Percentiles rank a stretch among this genome's conserved stretches.
Conservation (phyloP, 2,329 filamentous ascomycete species). For the Cadophora luteo-olivacea region DNA sequence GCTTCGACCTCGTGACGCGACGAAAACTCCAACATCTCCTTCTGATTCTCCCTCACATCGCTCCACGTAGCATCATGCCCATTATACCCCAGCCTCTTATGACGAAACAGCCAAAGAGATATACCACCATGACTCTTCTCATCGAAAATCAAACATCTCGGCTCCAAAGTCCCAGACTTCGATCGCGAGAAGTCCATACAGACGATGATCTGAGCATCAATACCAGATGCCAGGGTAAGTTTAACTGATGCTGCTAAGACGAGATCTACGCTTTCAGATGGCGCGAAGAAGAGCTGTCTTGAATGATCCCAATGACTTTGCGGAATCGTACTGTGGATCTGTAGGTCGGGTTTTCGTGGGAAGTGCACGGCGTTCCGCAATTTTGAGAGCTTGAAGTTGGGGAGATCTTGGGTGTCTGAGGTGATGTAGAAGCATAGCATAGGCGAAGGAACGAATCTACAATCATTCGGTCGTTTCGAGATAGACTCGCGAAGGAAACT, state of each 20-base stretch:
- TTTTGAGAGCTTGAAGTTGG: not conserved
- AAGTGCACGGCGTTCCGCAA: not conserved
- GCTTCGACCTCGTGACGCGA: not conserved
- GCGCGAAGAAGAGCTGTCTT: conserved; percentile 8
- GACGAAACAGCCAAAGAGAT: conserved; percentile 10
- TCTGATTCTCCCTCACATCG: not conserved
- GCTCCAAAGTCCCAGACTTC: not conserved
- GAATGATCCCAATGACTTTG: conserved; percentile 20
- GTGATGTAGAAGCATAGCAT: conserved; percentile 3
- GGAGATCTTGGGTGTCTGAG: not conserved
- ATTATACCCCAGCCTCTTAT: conserved; percentile 3
- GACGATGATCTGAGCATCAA: not conserved
- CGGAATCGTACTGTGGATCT: conserved; percentile 8
- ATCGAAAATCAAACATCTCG: conserved; percentile 3
- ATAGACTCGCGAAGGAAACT: conserved; percentile 16
- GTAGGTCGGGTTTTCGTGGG: not conserved
- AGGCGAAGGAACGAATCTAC: no score
- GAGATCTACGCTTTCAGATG: not conserved
- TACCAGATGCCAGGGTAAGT: not conserved
- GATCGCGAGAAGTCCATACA: not conserved
- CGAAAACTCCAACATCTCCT: not conserved
- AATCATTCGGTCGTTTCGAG: not conserved
- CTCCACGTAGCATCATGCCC: conserved; percentile 11
- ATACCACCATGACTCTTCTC: not conserved
- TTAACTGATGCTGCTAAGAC: not conserved